These are phyloP conservation scores for Suillus plorans DNA, from an alignment of 768 basidiomycete species.

Conservation along the genomic window DNA sequence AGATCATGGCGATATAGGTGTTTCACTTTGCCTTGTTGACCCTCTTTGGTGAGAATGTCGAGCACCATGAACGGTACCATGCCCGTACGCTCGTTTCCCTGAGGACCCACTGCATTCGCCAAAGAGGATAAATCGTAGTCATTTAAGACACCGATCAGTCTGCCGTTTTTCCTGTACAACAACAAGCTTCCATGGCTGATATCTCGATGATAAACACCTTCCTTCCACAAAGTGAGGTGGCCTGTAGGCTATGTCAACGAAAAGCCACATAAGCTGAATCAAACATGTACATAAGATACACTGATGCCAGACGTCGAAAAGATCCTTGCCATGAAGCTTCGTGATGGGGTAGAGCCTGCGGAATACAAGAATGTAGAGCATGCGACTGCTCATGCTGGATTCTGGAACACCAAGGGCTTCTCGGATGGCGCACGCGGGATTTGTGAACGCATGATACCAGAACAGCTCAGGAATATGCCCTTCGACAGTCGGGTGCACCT, in stretches of 20 bases:
- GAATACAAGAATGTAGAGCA: not conserved
- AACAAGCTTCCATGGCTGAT: slow-evolving; percentile 11
- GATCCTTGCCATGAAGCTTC: not conserved
- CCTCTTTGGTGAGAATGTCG: no score
- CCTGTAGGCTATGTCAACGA: not conserved
- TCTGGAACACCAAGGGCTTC: not conserved
- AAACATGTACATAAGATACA: not conserved
- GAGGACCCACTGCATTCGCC: not conserved
- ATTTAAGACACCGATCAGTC: slow-evolving; percentile 14
- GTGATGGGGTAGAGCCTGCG: not conserved
- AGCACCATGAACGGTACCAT: no score
- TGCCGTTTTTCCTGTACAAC: slow-evolving; percentile 3
- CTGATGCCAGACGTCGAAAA: not conserved
- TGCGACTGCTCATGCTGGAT: not conserved
- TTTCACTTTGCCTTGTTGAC: no score
- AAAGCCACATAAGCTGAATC: no score
- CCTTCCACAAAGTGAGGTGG: not conserved
- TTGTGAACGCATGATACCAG: not conserved
- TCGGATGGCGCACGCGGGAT: not conserved
- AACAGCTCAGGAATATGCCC: not conserved
- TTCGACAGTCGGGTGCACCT: not conserved
- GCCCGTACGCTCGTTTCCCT: not conserved
- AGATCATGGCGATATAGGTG: no score
- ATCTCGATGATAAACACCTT: no score
- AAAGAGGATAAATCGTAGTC: slow-evolving; percentile 14